Evolutionary conservation across 805 yeast species (phyloP).

Genomic region (Candida palmyrensis): DNA sequence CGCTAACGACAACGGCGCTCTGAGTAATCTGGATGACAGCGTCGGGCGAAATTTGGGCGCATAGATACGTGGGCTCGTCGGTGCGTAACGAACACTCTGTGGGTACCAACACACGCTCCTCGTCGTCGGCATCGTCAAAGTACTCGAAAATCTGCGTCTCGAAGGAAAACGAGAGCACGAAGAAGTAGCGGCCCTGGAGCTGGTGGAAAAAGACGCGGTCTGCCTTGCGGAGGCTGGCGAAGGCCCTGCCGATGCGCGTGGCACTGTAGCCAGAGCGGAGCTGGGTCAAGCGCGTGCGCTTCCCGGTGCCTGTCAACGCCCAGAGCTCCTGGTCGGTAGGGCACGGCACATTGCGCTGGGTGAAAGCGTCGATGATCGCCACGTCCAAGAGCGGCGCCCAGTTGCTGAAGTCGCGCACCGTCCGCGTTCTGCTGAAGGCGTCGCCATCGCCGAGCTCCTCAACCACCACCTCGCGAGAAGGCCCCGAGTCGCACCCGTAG

Average conservation of each 20-base stretch:
- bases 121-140: slow-evolving; percentile 15
- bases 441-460: slow-evolving; percentile 11
- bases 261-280: slow-evolving; percentile 29
- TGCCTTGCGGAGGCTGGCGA: slow-evolving; percentile 27
- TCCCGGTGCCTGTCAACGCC: slow-evolving; percentile 35
- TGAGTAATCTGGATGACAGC: slow-evolving; percentile 24
- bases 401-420: slow-evolving; percentile 29
- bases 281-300: slow-evolving; percentile 26
- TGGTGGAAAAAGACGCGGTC: slow-evolving; percentile 13
- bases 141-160: slow-evolving; percentile 32
- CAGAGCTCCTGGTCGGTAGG: slow-evolving; percentile 36
- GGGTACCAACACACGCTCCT: slow-evolving; percentile 16
- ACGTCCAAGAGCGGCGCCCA: slow-evolving; percentile 48
- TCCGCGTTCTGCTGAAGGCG: slow-evolving; percentile 17
- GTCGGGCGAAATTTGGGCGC: slow-evolving; percentile 9
- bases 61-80: slow-evolving; percentile 13
- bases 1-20: slow-evolving; percentile 13
- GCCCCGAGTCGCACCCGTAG: slow-evolving; percentile 39
- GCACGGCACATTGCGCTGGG: slow-evolving; percentile 12
- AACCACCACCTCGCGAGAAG: slow-evolving; percentile 31
- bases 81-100: slow-evolving; percentile 12
- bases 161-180: slow-evolving; percentile 35
- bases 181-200: slow-evolving; percentile 14
- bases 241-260: slow-evolving; percentile 17
- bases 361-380: slow-evolving; percentile 24